These are phyloP conservation scores for Pseudozyma sp. DNA, from an alignment of 1,284 basidiomycete genomes.

Conservation along the genomic window DNA sequence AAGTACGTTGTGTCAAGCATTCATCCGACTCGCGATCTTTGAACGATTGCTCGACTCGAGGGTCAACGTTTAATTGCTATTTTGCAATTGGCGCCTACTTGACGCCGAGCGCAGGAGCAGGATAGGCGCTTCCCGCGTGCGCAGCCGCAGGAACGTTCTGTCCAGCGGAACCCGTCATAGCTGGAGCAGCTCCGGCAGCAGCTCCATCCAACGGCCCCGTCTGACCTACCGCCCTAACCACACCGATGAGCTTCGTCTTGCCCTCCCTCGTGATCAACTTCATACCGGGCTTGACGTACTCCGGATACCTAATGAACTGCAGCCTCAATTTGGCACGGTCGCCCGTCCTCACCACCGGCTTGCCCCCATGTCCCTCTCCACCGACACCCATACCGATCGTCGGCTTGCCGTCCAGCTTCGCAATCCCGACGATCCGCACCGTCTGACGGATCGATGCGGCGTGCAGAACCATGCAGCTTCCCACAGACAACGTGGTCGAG, in stretches of 20 bases:
- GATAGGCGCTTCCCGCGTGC: conserved; percentile 8
- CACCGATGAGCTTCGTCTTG: conserved; percentile 65
- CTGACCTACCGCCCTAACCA: conserved; percentile 57
- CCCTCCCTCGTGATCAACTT: conserved; percentile 66
- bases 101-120: conserved; percentile 36
- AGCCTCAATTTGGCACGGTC: conserved; percentile 63
- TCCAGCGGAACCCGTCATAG: conserved; percentile 1
- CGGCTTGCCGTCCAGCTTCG: conserved; percentile 55
- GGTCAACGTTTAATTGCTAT: too few species aligned
- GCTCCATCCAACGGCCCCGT: conserved; percentile 36
- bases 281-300: conserved; percentile 65
- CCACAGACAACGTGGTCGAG: conserved; percentile 63
- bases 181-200: background rate
- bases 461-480: conserved; percentile 67
- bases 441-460: conserved; percentile 66
- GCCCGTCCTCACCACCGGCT: conserved; percentile 65
- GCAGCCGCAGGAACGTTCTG: conserved; percentile 28
- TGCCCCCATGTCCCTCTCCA: conserved; percentile 26
- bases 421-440: conserved; percentile 62
- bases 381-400: conserved; percentile 16
- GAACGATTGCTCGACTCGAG: too few species aligned
- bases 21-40: too few species aligned
- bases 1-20: too few species aligned
- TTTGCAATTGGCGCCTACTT: conserved; percentile 9
- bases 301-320: conserved; percentile 61